Percentiles rank a stretch among this genome's conserved stretches.
These are phyloP conservation scores for Articulospora tetracladia DNA, from an alignment of 495 filamentous ascomycete genomes.

Conservation along the genomic window DNA sequence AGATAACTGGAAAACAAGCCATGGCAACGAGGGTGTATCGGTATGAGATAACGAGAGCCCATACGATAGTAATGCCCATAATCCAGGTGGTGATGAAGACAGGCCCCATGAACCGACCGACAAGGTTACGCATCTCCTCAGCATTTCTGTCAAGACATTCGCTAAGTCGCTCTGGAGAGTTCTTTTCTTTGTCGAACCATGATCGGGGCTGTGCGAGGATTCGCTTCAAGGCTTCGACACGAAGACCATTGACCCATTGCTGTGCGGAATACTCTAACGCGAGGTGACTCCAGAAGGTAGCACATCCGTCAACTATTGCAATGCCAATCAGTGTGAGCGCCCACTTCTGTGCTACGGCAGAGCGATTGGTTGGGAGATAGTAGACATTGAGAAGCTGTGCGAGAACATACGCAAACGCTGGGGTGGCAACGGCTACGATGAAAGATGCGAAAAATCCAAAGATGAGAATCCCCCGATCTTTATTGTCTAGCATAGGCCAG, in stretches of 20 bases:
- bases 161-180: conserved; percentile 57
- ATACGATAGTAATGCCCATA: conserved; percentile 61
- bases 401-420: conserved; percentile 75
- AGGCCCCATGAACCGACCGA: conserved; percentile 73
- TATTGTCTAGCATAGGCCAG: conserved; percentile 58
- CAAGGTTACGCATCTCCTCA: conserved; percentile 81
- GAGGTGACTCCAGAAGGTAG: conserved; percentile 64
- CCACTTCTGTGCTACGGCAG: conserved; percentile 55
- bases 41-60: conserved; percentile 76
- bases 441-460: conserved; percentile 58
- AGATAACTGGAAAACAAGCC: conserved; percentile 62
- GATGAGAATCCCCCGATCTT: conserved; percentile 51
- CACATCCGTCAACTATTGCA: conserved; percentile 58
- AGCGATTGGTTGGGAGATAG: conserved; percentile 42
- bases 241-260: conserved; percentile 72
- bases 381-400: conserved; percentile 70
- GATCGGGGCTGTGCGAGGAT: conserved; percentile 73
- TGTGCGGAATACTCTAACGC: conserved; percentile 69
- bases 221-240: conserved; percentile 61
- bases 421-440: conserved; percentile 65
- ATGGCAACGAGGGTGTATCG: conserved; percentile 77
- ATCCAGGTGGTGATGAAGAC: conserved; percentile 62
- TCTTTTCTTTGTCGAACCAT: conserved; percentile 78
- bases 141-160: conserved; percentile 77
- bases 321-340: conserved; percentile 66